phyloP scores from a whole-genome alignment of 2,329 filamentous ascomycete species.

The Fusarium duplospermum region DNA sequence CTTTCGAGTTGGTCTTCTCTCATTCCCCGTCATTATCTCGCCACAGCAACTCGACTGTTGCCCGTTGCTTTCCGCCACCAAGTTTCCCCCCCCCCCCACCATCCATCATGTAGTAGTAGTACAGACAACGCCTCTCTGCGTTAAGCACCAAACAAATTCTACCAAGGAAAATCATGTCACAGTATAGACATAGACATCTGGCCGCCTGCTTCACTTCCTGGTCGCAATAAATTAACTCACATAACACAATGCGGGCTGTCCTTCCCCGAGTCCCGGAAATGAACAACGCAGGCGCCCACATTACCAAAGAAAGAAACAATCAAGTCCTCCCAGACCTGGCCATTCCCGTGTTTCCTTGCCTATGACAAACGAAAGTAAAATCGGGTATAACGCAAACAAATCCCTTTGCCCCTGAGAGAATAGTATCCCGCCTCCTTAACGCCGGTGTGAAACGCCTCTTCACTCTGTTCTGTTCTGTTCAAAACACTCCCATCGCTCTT shows the following conservation, averaged over 20 bases:
- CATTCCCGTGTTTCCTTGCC: conserved; percentile 31
- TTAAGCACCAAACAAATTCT: conserved; percentile 20
- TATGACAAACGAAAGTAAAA: conserved; percentile 43
- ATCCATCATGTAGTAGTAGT: conserved; percentile 35
- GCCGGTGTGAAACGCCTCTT: conserved; percentile 34
- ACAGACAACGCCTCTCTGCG: conserved; percentile 22
- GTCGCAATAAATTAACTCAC: conserved; percentile 31
- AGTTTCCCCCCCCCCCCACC: conserved; percentile 3
- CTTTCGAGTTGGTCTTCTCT: conserved; percentile 18
- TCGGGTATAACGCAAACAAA: conserved; percentile 49
- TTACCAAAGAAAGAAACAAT: conserved; percentile 30
- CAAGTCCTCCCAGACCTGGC: conserved; percentile 18
- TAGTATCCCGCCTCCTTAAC: conserved; percentile 26
- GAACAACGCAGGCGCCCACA: conserved; percentile 34
- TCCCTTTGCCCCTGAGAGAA: conserved; percentile 31
- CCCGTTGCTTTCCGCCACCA: conserved; percentile 3
- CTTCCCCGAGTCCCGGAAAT: conserved; percentile 27
- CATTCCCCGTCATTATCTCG: conserved; percentile 34
- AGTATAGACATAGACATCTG: conserved; percentile 27
- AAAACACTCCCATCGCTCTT: conserved; percentile 18
- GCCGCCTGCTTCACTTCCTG: conserved; percentile 18
- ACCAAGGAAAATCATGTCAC: conserved; percentile 18
- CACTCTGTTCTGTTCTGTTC: background rate
- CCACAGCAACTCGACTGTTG: conserved; percentile 7
- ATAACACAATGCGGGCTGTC: conserved; percentile 36